phyloP scores from a whole-genome alignment of 192 early-diverging fungal species.

The Podila clonocystis region DNA sequence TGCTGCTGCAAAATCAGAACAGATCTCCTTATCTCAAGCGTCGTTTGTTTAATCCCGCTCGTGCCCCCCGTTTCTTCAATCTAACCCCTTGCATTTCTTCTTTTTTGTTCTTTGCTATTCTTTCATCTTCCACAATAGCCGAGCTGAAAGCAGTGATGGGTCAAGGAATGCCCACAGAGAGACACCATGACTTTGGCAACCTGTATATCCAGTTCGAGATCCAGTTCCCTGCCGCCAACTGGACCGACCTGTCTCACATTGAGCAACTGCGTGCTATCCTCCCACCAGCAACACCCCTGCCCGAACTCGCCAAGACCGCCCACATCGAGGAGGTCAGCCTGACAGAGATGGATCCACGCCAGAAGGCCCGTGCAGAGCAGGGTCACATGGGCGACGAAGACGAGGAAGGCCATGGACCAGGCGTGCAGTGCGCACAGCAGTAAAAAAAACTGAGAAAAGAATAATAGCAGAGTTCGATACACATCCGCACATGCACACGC shows the following conservation, averaged over 20 bases:
- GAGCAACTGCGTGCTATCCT: constrained; percentile 80
- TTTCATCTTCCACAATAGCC: constrained; percentile 11
- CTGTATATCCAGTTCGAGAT: constrained; percentile 92
- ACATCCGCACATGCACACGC: too few species aligned
- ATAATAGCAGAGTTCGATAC: background rate
- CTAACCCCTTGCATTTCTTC: background rate
- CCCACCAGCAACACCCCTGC: constrained; percentile 65
- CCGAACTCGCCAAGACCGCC: constrained; percentile 54
- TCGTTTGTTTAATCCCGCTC: background rate
- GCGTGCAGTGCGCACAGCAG: constrained; percentile 96
- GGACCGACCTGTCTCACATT: constrained; percentile 73
- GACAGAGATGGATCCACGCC: constrained; percentile 72
- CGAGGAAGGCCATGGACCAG: constrained; percentile 67
- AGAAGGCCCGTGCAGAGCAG: constrained; percentile 64
- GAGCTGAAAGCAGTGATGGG: constrained; percentile 83
- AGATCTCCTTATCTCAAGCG: background rate
- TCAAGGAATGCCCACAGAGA: constrained; percentile 96
- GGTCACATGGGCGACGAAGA: constrained; percentile 72
- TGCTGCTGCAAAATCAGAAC: background rate
- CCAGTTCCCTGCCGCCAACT: constrained; percentile 87
- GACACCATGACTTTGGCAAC: constrained; percentile 87
- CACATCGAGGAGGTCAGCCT: constrained; percentile 87
- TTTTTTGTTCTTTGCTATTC: background rate
- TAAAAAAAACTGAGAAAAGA: constrained; percentile 49
- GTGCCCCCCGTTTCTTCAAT: background rate